phyloP scores from a whole-genome alignment of 2,329 filamentous ascomycete species.

The Aspergillus versicolor region DNA sequence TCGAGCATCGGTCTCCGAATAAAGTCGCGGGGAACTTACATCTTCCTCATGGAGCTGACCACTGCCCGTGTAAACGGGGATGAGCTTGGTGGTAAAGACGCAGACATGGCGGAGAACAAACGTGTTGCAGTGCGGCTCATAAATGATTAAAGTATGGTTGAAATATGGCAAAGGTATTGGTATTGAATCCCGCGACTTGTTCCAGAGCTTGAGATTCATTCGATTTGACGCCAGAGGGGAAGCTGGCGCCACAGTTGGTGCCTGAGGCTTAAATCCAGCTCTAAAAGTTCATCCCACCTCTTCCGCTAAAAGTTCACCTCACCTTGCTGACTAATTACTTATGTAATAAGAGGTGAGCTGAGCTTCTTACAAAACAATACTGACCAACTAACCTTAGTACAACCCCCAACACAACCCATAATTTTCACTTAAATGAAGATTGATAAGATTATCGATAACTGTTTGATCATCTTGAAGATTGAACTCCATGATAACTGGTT shows the following conservation, averaged over 20 bases:
- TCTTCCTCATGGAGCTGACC: constrained; percentile 72
- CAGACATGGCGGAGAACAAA: constrained; percentile 34
- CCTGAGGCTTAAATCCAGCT: constrained; percentile 23
- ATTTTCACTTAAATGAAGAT: too few relatives aligned
- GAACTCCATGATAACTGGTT: too few relatives aligned
- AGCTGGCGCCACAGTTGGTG: constrained; percentile 20
- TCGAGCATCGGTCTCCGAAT: constrained; percentile 1
- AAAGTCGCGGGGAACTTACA: constrained; percentile 56
- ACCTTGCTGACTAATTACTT: too few relatives aligned
- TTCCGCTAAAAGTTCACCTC: too few relatives aligned
- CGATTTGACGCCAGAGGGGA: constrained; percentile 4
- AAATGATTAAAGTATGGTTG: constrained; percentile 6
- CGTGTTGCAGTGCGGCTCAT: constrained; percentile 26
- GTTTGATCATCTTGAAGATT: too few relatives aligned
- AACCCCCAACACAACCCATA: too few relatives aligned
- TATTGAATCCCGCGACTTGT: neutral
- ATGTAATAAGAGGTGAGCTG: too few relatives aligned
- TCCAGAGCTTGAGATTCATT: neutral
- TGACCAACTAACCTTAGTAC: too few relatives aligned
- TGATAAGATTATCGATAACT: too few relatives aligned
- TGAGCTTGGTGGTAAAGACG: constrained; percentile 32
- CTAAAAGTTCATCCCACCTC: too few relatives aligned
- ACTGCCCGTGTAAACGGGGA: constrained; percentile 68
- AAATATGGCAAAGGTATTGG: neutral
- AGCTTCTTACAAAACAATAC: too few relatives aligned